Conservation (phyloP, 805 yeast genomes). For the Ogataea nitratoaversa region DNA sequence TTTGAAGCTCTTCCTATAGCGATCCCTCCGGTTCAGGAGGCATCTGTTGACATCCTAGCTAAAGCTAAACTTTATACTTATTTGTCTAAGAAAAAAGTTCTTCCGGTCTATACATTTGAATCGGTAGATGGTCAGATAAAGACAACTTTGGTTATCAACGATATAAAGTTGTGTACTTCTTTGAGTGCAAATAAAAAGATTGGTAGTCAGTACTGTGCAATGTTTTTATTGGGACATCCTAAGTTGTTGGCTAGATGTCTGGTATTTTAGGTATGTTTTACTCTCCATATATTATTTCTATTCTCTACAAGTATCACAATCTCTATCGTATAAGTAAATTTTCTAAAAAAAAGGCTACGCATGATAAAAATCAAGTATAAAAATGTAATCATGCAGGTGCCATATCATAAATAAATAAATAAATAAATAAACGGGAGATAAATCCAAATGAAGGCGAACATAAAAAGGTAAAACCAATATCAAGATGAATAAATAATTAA, state of each 20-base stretch:
- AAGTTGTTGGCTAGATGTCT: conserved; percentile 15
- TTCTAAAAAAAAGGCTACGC: too few relatives aligned
- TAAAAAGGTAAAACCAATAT: not conserved
- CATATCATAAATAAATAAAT: too few relatives aligned
- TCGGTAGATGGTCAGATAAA: conserved; percentile 18
- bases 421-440: too few relatives aligned
- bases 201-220: conserved; percentile 38
- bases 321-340: too few relatives aligned
- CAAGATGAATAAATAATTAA: too few relatives aligned
- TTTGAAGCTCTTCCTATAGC: conserved; percentile 1
- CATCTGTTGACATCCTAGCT: conserved; percentile 18
- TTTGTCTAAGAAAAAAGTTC: conserved; percentile 15
- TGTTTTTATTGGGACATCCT: conserved; percentile 24
- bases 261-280: conserved; percentile 6
- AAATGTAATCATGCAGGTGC: too few relatives aligned
- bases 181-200: conserved; percentile 33
- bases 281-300: not conserved
- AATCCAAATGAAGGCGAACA: not conserved
- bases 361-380: too few relatives aligned
- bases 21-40: conserved; percentile 9
- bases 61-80: conserved; percentile 31
- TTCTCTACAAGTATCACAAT: too few relatives aligned
- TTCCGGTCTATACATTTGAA: conserved; percentile 31
- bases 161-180: conserved; percentile 30
- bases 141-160: conserved; percentile 28